Evolutionary conservation across 495 filamentous ascomycete genomes (phyloP).

Genomic region (Hypoxylon lenormandii): DNA sequence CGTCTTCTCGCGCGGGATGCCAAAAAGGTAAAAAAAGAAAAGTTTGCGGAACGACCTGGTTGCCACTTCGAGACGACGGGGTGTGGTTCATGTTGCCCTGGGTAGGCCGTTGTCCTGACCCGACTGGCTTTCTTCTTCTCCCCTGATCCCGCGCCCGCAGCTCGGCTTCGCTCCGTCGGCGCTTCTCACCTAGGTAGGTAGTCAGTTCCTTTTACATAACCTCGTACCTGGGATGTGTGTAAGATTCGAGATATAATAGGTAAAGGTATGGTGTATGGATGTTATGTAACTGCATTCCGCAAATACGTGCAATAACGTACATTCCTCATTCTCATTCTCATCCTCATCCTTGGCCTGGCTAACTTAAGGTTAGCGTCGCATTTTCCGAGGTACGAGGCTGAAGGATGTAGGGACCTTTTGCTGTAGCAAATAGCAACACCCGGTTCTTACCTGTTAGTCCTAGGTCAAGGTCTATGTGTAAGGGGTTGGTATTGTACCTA

Average conservation of each 20-base stretch:
- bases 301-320: background rate
- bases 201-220: background rate
- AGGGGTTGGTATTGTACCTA: too few relatives aligned
- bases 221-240: too few relatives aligned
- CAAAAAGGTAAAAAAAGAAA: background rate
- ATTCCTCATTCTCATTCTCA: background rate
- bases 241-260: too few relatives aligned
- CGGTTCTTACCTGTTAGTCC: background rate
- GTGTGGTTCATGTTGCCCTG: background rate
- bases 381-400: background rate
- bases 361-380: background rate
- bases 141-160: background rate
- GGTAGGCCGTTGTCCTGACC: background rate
- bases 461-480: too few relatives aligned
- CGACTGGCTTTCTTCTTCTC: background rate
- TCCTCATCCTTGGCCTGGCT: background rate
- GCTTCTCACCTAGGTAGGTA: background rate
- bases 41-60: background rate
- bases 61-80: background rate
- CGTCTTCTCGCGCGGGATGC: background rate
- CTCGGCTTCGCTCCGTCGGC: background rate
- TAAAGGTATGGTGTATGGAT: background rate
- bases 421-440: background rate
- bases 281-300: background rate
- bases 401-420: conserved; percentile 1